Evolutionary conservation across 1,284 basidiomycete genomes (phyloP), one percentile per base, ranked within the genome.

Genomic region (Pholiota adiposa): DNA sequence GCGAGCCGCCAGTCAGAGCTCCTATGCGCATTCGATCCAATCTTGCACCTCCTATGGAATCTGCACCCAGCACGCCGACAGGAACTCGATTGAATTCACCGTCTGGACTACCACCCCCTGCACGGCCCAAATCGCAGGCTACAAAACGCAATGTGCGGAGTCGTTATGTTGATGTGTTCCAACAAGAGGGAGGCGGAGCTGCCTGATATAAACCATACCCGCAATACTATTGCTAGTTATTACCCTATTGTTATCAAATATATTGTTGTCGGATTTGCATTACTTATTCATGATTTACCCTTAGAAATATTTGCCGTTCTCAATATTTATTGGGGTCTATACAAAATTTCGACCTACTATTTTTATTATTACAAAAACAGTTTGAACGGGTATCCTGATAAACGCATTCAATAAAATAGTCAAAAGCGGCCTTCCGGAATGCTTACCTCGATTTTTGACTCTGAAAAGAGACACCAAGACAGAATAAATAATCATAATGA

Each of bases 401-500:
- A 46, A 57, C 36, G 52, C 23, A 19, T 49, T 34, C 51, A 40
- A 49, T 31, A 51, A 57, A 52, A 53, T 51, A 41, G 36, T 31
- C 5, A 31, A 40, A 56, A 1, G 18, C 1, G 11, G 7, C 27
- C 23, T 21, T 0, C 49, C 25, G 34, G 58, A 25, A 9, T 44
- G 75, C 83, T 50, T 63, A 90, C 91, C 90, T 75, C 87, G 83
- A 76, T 98, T 97, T 80, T 99, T 99, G 65, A 96, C 81, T 70
- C 87, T 86, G 84, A 99, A 99, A 44, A 99, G 72, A 50, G 92
- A 92, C 58, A 98, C 79, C 48, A 99, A 80, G 63, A 97, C 81
- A 51, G 94, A 96, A 75, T 96, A 96, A 60, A 97, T 82, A 67
- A 95, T 80, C 72, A 97, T 78, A 60, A 93, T 83, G 59, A 98